Percentiles rank a stretch among this genome's conserved stretches.
Conservation (phyloP, 148 eudicot species). For the Rhododendron simsii region DNA sequence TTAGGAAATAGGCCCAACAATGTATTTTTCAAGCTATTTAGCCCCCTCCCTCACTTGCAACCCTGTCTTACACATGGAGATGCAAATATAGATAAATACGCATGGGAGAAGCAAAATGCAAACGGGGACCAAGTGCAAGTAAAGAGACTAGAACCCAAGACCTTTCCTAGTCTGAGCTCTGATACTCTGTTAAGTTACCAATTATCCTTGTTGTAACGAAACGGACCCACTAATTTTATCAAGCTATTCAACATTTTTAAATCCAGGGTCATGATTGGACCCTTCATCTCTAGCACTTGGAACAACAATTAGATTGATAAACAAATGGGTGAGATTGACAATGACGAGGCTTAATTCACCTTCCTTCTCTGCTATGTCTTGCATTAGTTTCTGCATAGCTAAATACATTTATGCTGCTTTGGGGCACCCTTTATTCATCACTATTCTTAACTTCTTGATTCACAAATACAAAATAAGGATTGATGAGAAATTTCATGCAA, state of each 20-base stretch:
- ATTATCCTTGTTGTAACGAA: neutral
- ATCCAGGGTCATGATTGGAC: neutral
- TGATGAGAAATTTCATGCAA: neutral
- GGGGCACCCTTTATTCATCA: neutral
- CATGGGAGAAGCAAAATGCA: neutral
- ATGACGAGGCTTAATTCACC: neutral
- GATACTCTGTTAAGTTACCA: neutral
- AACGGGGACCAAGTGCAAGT: neutral
- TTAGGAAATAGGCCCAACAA: neutral
- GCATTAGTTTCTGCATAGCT: neutral
- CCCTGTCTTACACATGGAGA: neutral
- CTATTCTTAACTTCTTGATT: neutral
- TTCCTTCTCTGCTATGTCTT: neutral
- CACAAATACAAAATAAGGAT: neutral
- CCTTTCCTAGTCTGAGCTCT: neutral
- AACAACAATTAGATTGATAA: neutral
- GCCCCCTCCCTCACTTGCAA: neutral
- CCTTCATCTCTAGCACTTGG: constrained; percentile 1
- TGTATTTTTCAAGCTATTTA: neutral
- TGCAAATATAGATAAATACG: neutral
- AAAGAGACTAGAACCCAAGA: neutral
- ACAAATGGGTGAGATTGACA: neutral
- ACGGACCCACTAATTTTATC: neutral
- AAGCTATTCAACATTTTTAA: neutral
- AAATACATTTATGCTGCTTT: neutral